phyloP scores from a whole-genome alignment of 2,329 filamentous ascomycete species.

The Diaporthe ampelina region DNA sequence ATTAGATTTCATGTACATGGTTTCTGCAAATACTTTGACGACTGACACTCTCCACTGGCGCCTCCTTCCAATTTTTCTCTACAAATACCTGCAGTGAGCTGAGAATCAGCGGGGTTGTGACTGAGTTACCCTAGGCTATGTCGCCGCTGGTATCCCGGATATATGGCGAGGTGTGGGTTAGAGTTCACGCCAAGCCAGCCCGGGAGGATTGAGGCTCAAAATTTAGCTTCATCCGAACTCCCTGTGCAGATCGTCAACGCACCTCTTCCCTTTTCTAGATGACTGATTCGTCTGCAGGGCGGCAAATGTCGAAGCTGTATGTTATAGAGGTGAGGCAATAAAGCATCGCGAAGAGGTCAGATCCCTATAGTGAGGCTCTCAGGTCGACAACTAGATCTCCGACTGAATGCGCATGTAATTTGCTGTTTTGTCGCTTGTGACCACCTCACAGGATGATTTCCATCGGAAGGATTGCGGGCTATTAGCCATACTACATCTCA shows the following conservation, averaged over 20 bases:
- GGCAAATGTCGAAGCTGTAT: too few species aligned
- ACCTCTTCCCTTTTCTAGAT: not conserved
- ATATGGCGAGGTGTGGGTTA: not conserved
- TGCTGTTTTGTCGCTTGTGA: not conserved
- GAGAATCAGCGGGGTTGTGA: not conserved
- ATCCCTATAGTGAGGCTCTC: not conserved
- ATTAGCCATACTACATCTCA: too few species aligned
- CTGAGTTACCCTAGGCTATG: not conserved
- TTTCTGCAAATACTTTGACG: not conserved
- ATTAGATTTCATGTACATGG: slow-evolving; percentile 27
- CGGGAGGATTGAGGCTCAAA: slow-evolving; percentile 25
- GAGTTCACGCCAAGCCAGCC: slow-evolving; percentile 14
- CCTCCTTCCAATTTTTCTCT: not conserved
- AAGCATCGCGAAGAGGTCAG: too few species aligned
- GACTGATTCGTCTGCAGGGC: not conserved
- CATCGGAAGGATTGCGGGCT: not conserved
- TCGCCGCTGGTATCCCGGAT: not conserved
- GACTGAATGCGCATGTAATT: too few species aligned
- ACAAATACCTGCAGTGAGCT: not conserved
- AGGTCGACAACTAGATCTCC: not conserved
- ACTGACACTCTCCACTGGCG: not conserved
- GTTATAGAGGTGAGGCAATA: not conserved
- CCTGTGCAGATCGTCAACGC: not conserved
- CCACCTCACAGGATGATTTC: not conserved
- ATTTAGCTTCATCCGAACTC: slow-evolving; percentile 8